Evolutionary conservation across 805 yeast species (phyloP).

Genomic region (Yamadazyma akitaensis): DNA sequence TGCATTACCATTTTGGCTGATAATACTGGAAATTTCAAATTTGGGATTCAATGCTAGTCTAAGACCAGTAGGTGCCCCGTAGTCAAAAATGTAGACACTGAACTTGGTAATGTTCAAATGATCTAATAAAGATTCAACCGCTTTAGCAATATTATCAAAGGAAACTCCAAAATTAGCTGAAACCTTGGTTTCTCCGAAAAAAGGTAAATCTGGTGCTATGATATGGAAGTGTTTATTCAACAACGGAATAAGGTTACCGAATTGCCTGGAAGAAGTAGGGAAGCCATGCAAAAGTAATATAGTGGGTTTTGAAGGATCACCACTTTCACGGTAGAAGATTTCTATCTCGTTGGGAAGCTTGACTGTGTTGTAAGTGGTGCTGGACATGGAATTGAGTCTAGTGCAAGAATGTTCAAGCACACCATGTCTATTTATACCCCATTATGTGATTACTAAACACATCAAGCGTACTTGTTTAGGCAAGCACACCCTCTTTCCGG

Average conservation of each 20-base stretch:
- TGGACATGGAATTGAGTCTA: background rate
- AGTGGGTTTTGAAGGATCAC: slow-evolving; percentile 20
- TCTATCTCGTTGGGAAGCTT: slow-evolving; percentile 14
- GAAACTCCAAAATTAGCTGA: slow-evolving; percentile 24
- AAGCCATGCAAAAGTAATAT: slow-evolving; percentile 43
- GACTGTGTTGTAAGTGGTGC: slow-evolving; percentile 7
- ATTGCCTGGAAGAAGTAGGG: slow-evolving; percentile 43
- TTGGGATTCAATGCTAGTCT: slow-evolving; percentile 36
- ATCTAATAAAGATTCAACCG: slow-evolving; percentile 28
- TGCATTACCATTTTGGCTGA: slow-evolving; percentile 45
- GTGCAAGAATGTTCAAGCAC: background rate
- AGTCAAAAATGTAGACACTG: slow-evolving; percentile 39
- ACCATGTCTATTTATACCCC: background rate
- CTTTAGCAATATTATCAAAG: slow-evolving; percentile 29
- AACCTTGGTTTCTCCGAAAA: slow-evolving; percentile 36
- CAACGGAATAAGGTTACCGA: slow-evolving; percentile 33
- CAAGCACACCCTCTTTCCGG: too few relatives aligned
- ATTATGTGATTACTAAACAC: too few relatives aligned
- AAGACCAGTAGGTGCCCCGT: slow-evolving; percentile 43
- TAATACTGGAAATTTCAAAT: slow-evolving; percentile 24
- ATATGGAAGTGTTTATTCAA: slow-evolving; percentile 34
- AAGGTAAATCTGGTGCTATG: slow-evolving; percentile 46
- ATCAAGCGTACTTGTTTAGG: too few relatives aligned
- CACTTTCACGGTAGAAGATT: slow-evolving; percentile 18
- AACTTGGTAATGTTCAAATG: slow-evolving; percentile 23